Base-by-base conservation (phyloP, 2,329 filamentous ascomycete genomes). In the Davidsoniella eucalypti region DNA sequence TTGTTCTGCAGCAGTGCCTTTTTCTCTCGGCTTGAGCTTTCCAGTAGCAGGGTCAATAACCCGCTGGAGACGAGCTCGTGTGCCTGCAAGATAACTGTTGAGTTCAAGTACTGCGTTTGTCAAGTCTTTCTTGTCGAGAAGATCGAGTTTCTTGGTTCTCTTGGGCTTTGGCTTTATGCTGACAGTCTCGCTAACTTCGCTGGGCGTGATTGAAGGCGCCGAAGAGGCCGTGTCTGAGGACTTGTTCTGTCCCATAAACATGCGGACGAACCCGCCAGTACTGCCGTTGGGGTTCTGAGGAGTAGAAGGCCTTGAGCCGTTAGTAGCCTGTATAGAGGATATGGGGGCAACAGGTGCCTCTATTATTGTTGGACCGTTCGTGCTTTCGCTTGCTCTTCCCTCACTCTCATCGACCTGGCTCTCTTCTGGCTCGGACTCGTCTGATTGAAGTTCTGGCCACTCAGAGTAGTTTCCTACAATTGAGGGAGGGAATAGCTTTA, bases 61-160 rank as follows among this genome's bases (percentile, higher is more conserved):
- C 8, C 75, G 67, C 59, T 81, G 77, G 44, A 82, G 66, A 18
- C 77, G 71, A 17, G 76, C 73, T 53, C 92, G 79, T 16, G 88
- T 87, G 55, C 93, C 86, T 0, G 87, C 90, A 6, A 98, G 73
- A 60, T 94, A 98, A 21, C 82, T 82, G 58, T 85, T 86, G 2
- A 98, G 71, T 55, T 90, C 87, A 41, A 82, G 75, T 14, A 92
- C 84, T 0, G 92, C 87, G 45, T 78, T 73, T 57, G 78, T 83
- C 36, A 98, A 72, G 57, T 95, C 87, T 59, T 90, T 90, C 12
- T 87, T 87, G 60, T 87, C 79, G 36, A 83, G 66, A 0, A 69
- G 67, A 29, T 67, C 70, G 25, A 5, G 18, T 25, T 45, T 50
- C 33, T 45, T 49, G 5, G 9, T 7, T 39, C 47, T 50, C 52